Evolutionary conservation across 306 rosid genomes (phyloP).

Genomic region (Ammopiptanthus mongolicus): DNA sequence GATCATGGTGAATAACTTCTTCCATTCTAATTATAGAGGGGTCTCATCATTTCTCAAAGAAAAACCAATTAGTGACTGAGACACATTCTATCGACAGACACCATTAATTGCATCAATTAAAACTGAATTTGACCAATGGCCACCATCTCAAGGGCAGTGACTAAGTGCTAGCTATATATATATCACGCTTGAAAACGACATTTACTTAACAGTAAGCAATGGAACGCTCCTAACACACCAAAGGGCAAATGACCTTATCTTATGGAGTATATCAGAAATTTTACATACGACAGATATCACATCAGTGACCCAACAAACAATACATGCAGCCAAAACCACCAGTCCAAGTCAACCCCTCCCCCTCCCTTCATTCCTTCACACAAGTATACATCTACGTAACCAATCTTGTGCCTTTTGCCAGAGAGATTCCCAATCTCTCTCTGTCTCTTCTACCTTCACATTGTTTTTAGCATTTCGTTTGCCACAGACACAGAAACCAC

Average conservation of each 20-base stretch:
- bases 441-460: neutral
- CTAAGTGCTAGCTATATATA: too few relatives aligned
- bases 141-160: neutral
- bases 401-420: constrained; percentile 1
- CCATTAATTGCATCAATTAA: neutral
- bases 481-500: neutral
- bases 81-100: neutral
- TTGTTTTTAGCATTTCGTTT: constrained; percentile 1
- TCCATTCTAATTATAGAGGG: too few relatives aligned
- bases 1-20: too few relatives aligned
- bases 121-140: neutral
- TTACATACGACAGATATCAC: neutral
- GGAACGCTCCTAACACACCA: neutral
- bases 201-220: constrained; percentile 47
- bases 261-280: neutral
- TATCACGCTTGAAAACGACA: constrained; percentile 23
- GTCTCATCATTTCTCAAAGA: too few relatives aligned
- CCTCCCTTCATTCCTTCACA: neutral
- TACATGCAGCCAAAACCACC: constrained; percentile 63
- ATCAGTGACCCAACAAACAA: too few relatives aligned
- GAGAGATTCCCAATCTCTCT: neutral
- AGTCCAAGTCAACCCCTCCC: constrained; percentile 53
- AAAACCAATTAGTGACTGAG: too few relatives aligned
- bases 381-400: constrained; percentile 23
- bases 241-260: neutral